Evolutionary conservation across 805 yeast genomes (phyloP), one percentile per base, ranked within the genome.

Genomic region (Ogataea methanolica): DNA sequence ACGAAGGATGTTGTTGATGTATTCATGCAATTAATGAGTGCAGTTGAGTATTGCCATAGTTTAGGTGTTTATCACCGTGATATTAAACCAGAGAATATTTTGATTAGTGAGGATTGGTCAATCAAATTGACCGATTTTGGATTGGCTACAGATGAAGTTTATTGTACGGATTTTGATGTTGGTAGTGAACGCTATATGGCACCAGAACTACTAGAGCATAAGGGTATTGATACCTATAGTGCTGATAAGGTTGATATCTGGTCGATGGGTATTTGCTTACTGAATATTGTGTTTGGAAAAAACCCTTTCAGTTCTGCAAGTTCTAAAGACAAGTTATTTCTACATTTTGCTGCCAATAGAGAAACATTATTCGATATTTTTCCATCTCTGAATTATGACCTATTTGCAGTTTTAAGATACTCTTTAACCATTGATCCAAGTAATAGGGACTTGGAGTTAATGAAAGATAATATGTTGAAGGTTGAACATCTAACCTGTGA

Each of bases 131-230:
- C 83, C 45, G 83, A 78, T 62, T 78, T 81, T 74, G 83, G 83
- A 1, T 67, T 78, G 52, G 82, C 83, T 2, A 77, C 83, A 4
- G 76, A 78, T 31, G 63, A 67, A 33, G 69, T 70, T 41, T 66
- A 69, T 41, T 82, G 88, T 57, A 68, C 78, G 34, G 90, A 88
- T 59, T 86, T 89, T 63, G 96, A 88, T 51, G 86, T 88, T 49
- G 97, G 97, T 22, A 80, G 88, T 46, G 96, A 88, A 67, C 75
- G 96, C 52, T 90, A 90, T 66, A 90, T 90, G 97, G 95, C 97
- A 0, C 97, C 97, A 1, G 97, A 90, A 62, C 68, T 89, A 48
- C 83, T 89, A 61, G 96, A 89, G 46, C 60, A 63, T 48, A 55
- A 65, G 14, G 68, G 69, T 37, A 68, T 80, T 42, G 79, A 78